Base-by-base conservation (phyloP, 495 filamentous ascomycete genomes). In the Amniculicola lignicola region DNA sequence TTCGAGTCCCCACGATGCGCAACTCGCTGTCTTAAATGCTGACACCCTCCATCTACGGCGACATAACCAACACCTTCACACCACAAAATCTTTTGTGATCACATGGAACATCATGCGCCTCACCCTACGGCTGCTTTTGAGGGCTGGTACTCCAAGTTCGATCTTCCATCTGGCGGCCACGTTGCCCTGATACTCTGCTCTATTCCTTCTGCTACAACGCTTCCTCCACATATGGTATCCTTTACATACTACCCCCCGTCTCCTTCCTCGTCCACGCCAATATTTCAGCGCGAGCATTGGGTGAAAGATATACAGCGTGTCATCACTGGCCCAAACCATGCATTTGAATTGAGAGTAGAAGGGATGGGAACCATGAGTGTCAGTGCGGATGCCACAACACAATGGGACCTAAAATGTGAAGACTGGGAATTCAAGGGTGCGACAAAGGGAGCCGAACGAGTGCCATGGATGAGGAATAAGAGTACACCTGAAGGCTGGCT, bases 131-230 rank as follows among this genome's bases (percentile, higher is more conserved):
- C 70, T 11, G 60, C 54, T n/a, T 76, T 77, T 54, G 75, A 78
- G 55, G 75, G 74, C 12, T 76, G 69, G 61, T 76, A 77, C 63
- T 72, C 70, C 22, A 74, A 74, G 35, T 74, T 77, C 50, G 49
- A 59, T 22, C 69, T 77, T 1, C 62, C 70, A 28, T 70, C 70
- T 3, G 67, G 70, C 40, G 65, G 64, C 4, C 62, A 67, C 19
- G 35, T 74, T n/a, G 62, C 65, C 14, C 25, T 70, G 31, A 67
- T 71, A 44, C 65, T 71, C 16, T 71, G 68, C 54, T 59, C 48
- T 15, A 70, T 77, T 19, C 68, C 62, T 18, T 54, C 53, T 22
- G 74, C 70, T 3, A 55, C 41, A 3, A 24, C 4, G 19, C 35
- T 61, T 4, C 64, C 66, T 10, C 67, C 74, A 5, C 65, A 78